Base-by-base conservation (phyloP, 2,329 filamentous ascomycete genomes). In the Fusarium anthophilum region DNA sequence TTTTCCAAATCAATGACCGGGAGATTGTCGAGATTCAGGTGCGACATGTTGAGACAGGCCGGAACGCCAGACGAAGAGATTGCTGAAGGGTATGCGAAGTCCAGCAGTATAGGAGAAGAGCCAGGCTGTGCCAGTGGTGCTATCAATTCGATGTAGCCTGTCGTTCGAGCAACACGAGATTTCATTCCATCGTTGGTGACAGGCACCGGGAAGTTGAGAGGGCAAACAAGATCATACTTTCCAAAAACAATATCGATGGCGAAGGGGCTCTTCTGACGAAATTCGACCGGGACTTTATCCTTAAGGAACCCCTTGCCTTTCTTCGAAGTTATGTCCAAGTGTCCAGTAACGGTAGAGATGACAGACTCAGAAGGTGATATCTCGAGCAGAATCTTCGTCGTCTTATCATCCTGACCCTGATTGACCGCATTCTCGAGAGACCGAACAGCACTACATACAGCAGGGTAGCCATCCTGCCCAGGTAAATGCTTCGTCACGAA, bases 81-180 rank as follows among this genome's bases (percentile, higher is more conserved):
- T 7, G 63, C 65, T 2, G 78, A 75, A 0, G 86, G 86, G 51
- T 81, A 85, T 13, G 86, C 70, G 58, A 83, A 84, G 30, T 81
- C 76, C 7, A 70, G 41, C 11, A 82, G 76, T n/a, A 72, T 70
- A 26, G 75, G 66, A 6, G 78, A 77, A 18, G 28, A 54, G 4
- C 66, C 73, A 5, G 80, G 72, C 18, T 73, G 59, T 12, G 80
- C 81, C 26, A 82, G 30, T 9, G 77, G 78, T 15, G 82, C 85
- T 41, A 85, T 78, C 35, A 88, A 76, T 66, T 88, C 86, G 37
- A 88, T 73, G 68, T 86, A 87, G 15, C 78, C 77, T 5, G 85
- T 84, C 28, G 78, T 84, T 38, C 86, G 83, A 41, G 84, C 85
- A 30, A 88, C 79, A 18, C 84, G 83, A 4, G 80, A 84, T 65